Conservation (phyloP, 495 filamentous ascomycete species). For the Neurospora hispaniola region DNA sequence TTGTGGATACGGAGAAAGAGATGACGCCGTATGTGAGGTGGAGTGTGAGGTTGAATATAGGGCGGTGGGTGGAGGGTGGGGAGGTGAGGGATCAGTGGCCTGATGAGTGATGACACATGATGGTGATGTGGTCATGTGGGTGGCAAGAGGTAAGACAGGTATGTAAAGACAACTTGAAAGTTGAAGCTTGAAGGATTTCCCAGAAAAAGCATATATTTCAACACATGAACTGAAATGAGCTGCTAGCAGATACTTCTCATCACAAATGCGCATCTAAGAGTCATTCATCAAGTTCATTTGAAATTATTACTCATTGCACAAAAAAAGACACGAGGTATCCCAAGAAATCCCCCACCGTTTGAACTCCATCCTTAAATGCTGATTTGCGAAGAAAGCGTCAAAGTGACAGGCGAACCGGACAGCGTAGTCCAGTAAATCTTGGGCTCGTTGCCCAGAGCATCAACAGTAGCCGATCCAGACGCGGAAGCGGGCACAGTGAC, state of each 20-base stretch:
- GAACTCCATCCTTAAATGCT: neutral
- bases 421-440: slow-evolving; percentile 49
- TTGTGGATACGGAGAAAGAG: slow-evolving; percentile 27
- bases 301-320: neutral
- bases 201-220: too few species aligned
- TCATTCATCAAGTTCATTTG: neutral
- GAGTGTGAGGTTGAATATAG: slow-evolving; percentile 34
- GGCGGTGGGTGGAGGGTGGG: slow-evolving; percentile 21
- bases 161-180: neutral
- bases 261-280: neutral
- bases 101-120: slow-evolving; percentile 23
- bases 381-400: slow-evolving; percentile 25
- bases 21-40: slow-evolving; percentile 36
- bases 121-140: neutral
- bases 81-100: slow-evolving; percentile 31
- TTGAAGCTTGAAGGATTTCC: too few species aligned
- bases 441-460: slow-evolving; percentile 49
- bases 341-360: neutral
- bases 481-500: slow-evolving; percentile 43
- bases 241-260: neutral
- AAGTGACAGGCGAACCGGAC: slow-evolving; percentile 40
- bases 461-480: slow-evolving; percentile 32
- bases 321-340: neutral
- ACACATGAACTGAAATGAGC: neutral
- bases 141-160: too few species aligned